phyloP scores from a whole-genome alignment of 2,329 filamentous ascomycete genomes.

The Blastomyces emzantsi region DNA sequence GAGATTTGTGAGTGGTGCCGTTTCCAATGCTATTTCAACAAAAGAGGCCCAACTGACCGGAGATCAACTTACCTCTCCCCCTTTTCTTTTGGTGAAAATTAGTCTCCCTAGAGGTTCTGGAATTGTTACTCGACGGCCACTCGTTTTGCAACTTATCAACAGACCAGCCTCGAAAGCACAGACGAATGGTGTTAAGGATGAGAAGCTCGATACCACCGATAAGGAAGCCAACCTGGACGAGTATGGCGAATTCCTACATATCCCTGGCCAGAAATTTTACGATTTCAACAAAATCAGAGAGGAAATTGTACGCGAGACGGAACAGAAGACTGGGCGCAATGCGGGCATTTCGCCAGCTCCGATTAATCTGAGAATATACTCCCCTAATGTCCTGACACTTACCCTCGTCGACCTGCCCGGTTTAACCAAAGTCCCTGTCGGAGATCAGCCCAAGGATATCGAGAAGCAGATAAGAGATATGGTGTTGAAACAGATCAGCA shows the following conservation, averaged over 20 bases:
- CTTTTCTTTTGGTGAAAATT: constrained; percentile 11
- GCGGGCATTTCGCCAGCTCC: constrained; percentile 92
- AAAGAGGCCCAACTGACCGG: constrained; percentile 8
- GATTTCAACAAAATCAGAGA: constrained; percentile 99
- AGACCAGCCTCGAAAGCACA: constrained; percentile 55
- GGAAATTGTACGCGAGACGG: constrained; percentile 93
- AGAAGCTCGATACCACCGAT: constrained; percentile 59
- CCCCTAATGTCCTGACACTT: constrained; percentile 91
- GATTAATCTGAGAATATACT: constrained; percentile 98
- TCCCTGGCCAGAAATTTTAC: constrained; percentile 93
- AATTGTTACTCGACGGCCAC: constrained; percentile 91
- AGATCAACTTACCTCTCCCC: constrained; percentile 14
- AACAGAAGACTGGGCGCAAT: constrained; percentile 92
- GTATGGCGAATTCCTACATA: constrained; percentile 98
- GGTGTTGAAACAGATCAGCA: constrained; percentile 97
- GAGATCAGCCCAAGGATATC: constrained; percentile 93
- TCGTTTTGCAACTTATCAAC: constrained; percentile 98
- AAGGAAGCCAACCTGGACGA: constrained; percentile 87
- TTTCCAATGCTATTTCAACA: background rate
- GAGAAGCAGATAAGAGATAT: constrained; percentile 95
- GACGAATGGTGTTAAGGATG: constrained; percentile 61
- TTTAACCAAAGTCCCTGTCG: constrained; percentile 91
- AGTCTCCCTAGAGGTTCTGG: constrained; percentile 95
- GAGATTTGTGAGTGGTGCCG: constrained; percentile 74
- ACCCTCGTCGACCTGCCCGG: constrained; percentile 95